Percentiles rank a stretch among this genome's conserved stretches.
Evolutionary conservation across 192 early-diverging fungal genomes (phyloP).

Genomic region (Linnemannia elongata): DNA sequence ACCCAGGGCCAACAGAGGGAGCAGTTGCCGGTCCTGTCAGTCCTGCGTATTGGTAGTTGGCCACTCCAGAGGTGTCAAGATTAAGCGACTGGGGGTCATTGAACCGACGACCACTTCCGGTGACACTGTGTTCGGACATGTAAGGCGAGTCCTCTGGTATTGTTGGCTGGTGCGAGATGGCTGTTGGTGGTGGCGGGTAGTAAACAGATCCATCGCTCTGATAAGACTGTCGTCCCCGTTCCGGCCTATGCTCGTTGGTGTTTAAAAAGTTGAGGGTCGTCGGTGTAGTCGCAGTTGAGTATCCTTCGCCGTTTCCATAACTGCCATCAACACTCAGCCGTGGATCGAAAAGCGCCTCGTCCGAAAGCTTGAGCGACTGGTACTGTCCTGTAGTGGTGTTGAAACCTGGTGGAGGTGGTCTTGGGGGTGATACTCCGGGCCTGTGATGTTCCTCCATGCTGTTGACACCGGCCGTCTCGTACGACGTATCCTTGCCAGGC

Average conservation of each 20-base stretch:
- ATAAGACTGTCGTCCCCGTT: slow-evolving; percentile 20
- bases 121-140: neutral
- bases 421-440: neutral
- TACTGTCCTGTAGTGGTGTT: neutral
- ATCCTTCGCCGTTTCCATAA: neutral
- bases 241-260: neutral
- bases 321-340: slow-evolving; percentile 6
- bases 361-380: neutral
- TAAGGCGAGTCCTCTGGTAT: neutral
- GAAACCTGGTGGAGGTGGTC: slow-evolving; percentile 10
- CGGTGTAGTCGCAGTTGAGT: slow-evolving; percentile 19
- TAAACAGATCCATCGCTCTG: slow-evolving; percentile 27
- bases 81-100: slow-evolving; percentile 21
- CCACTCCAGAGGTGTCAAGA: neutral
- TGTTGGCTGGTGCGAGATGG: neutral
- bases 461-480: neutral
- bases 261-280: slow-evolving; percentile 28
- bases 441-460: slow-evolving; percentile 7
- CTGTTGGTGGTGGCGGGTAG: slow-evolving; percentile 19
- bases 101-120: neutral
- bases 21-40: neutral
- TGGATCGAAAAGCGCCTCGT: neutral
- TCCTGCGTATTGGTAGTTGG: neutral
- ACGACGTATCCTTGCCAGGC: neutral
- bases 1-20: neutral